These are phyloP conservation scores for Parathielavia appendiculata DNA, from an alignment of 495 filamentous ascomycete genomes.

Conservation along the genomic window DNA sequence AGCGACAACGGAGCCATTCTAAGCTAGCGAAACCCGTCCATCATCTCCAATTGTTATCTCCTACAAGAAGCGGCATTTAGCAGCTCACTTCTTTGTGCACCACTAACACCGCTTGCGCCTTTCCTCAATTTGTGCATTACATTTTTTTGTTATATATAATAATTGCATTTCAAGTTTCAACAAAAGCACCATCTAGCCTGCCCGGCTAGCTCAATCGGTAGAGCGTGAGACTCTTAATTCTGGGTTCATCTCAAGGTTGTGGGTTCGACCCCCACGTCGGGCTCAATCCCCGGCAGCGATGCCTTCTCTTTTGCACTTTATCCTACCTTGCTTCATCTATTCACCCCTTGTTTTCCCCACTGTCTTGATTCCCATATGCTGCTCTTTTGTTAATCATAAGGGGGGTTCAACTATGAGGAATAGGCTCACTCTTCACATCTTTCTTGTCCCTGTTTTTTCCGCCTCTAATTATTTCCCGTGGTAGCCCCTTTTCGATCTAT, in stretches of 20 bases:
- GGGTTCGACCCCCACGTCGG: not conserved
- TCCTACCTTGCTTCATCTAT: too few species aligned
- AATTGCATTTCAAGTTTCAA: not conserved
- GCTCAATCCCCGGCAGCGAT: slow-evolving; percentile 12
- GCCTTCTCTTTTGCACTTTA: not conserved
- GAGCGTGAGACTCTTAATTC: slow-evolving; percentile 74
- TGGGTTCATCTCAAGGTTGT: slow-evolving; percentile 8
- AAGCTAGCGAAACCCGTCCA: too few species aligned
- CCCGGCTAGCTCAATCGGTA: slow-evolving; percentile 73
- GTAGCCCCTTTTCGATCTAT: too few species aligned
- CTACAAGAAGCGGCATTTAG: too few species aligned
- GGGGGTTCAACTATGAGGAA: too few species aligned
- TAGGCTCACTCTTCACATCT: too few species aligned
- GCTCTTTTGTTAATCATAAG: too few species aligned
- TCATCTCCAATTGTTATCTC: too few species aligned
- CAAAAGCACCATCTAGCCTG: slow-evolving; percentile 5
- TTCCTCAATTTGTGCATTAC: not conserved
- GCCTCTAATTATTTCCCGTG: not conserved
- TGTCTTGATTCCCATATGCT: not conserved
- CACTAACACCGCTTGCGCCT: too few species aligned
- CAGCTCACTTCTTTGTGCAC: too few species aligned
- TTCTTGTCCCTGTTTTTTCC: not conserved
- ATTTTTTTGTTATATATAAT: not conserved
- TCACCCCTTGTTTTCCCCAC: too few species aligned
- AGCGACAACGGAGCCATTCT: too few species aligned